Evolutionary conservation across 805 yeast species (phyloP).

Genomic region (Kockiozyma suomiensis): DNA sequence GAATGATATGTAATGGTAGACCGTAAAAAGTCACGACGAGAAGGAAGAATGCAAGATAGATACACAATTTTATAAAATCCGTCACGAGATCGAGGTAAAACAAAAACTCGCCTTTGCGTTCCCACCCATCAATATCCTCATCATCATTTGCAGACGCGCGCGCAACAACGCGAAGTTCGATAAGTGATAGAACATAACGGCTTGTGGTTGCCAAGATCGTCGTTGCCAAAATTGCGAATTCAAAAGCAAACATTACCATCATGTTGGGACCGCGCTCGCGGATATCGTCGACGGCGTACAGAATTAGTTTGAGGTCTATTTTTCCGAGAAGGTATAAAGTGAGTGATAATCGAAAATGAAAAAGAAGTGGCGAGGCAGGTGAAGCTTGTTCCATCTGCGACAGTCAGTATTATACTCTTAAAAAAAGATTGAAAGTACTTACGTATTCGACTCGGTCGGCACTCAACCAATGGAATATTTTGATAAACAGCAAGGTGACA

Average conservation of each 20-base stretch:
- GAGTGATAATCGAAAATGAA: conserved; percentile 49
- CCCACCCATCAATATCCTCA: conserved; percentile 65
- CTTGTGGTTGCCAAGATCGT: conserved; percentile 53
- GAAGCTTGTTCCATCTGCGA: conserved; percentile 46
- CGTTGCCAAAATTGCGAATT: conserved; percentile 65
- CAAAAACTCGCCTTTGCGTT: conserved; percentile 60
- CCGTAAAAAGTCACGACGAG: conserved; percentile 51
- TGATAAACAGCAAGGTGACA: conserved; percentile 52
- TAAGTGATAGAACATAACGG: conserved; percentile 54
- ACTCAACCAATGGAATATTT: conserved; percentile 77
- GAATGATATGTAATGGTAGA: conserved; percentile 53
- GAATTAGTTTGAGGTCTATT: conserved; percentile 57
- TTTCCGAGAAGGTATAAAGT: conserved; percentile 51
- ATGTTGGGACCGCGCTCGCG: conserved; percentile 38
- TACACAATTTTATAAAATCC: conserved; percentile 48
- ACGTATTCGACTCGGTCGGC: conserved; percentile 53
- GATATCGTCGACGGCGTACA: conserved; percentile 49
- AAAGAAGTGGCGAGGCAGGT: conserved; percentile 42
- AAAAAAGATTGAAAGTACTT: conserved; percentile 37
- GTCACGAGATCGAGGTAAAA: conserved; percentile 55
- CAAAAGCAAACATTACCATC: conserved; percentile 73
- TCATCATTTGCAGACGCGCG: conserved; percentile 45
- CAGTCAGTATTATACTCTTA: conserved; percentile 36
- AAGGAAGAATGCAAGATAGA: conserved; percentile 52
- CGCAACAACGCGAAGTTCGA: conserved; percentile 57